Base-by-base conservation (phyloP, 176 grass and related monocot species). In the Ensete ventricosum region DNA sequence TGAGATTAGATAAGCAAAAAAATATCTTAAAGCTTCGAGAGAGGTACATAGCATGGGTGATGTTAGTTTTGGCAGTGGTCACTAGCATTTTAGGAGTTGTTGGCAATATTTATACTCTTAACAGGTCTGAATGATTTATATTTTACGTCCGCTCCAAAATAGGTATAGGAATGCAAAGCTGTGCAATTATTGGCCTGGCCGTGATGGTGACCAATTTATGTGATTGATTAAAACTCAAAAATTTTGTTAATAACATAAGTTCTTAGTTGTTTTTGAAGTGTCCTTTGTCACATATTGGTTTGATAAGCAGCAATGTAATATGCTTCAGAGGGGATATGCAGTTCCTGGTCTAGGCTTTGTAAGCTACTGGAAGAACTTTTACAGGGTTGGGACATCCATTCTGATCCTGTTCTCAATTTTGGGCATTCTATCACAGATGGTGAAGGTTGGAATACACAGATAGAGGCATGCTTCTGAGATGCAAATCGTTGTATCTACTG, bases 41-140 rank as follows among this genome's bases (percentile, higher is more conserved):
- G 83, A 86, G 79, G 21, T 63, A 87, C 72, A 54, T 98, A 24
- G 82, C 86, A 59, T 54, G 84, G 23, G 71, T 74, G 4, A 91
- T 98, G 90, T 81, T 98, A 74, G 84, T 82, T 65, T 53, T 91
- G 78, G 86, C 95, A 22, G 67, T 89, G 14, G 25, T 89, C 1
- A 84, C 92, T 76, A 89, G 90, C 14, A 48, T 93, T 23, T 78
- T 98, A 0, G 90, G 94, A 70, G 88, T 93, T 0, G 27, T 83
- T 0, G 90, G 94, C 19, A 98, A 98, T 54, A 78, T 98, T 25
- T 93, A 89, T 83, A 98, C 84, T 74, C 73, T 98, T 29, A 87
- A 80, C 62, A 82, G 78, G 48, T 93, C 90, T 67, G 82, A 81
- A 14, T 91, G 81, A 89, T 8, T 52, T 16, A 10, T 26, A 10